Evolutionary conservation across 169 alveolate species (phyloP).

Genomic region (Plasmodium inui): DNA sequence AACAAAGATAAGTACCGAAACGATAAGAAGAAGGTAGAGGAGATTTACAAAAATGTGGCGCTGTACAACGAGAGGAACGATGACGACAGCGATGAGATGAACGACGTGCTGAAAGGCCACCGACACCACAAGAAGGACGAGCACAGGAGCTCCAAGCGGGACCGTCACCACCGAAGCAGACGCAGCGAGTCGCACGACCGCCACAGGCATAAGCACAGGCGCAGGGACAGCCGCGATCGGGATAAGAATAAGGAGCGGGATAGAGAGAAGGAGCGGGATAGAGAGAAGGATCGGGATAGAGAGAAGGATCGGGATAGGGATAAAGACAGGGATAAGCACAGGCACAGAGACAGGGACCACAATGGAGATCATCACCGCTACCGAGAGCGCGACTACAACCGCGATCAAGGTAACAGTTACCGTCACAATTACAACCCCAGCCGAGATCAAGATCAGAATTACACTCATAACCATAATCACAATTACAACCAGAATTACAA

Average conservation of each 20-base stretch:
- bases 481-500: too few relatives aligned
- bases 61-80: slow-evolving; percentile 49
- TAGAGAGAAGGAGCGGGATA: background rate
- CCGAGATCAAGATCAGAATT: too few relatives aligned
- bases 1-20: slow-evolving; percentile 43
- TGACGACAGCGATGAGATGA: slow-evolving; percentile 10
- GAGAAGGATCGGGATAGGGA: background rate
- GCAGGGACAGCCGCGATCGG: slow-evolving; percentile 26
- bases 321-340: background rate
- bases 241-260: background rate
- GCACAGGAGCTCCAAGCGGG: slow-evolving; percentile 25
- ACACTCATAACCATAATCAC: too few relatives aligned
- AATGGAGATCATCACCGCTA: background rate
- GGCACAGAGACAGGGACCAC: background rate
- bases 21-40: slow-evolving; percentile 25
- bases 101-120: background rate
- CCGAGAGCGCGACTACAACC: background rate
- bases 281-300: background rate
- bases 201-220: slow-evolving; percentile 33
- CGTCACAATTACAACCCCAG: too few relatives aligned
- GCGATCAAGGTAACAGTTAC: background rate
- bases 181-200: slow-evolving; percentile 25
- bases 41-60: slow-evolving; percentile 30
- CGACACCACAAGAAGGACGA: background rate
- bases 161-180: slow-evolving; percentile 34